A percentile compares a stretch with the other conserved stretches of the same genome.
Conservation (phyloP, 2,329 filamentous ascomycete species). For the Xylaria sp. region DNA sequence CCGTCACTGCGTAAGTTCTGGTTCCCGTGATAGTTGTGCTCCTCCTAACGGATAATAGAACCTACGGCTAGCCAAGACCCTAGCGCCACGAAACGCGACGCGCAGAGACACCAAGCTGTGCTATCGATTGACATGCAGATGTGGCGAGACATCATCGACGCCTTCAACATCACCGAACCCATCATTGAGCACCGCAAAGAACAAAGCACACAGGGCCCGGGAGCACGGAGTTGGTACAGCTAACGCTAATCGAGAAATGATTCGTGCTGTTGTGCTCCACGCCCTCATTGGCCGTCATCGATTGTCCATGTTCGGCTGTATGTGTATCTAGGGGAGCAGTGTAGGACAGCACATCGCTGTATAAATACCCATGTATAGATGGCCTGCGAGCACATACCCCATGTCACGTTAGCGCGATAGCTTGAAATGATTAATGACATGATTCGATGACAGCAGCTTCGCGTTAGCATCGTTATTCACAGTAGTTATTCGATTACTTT, state of each 20-base stretch:
- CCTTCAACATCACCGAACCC: slow-evolving; percentile 75
- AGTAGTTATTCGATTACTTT: too few relatives aligned
- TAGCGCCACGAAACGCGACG: slow-evolving; percentile 53
- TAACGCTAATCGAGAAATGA: slow-evolving; percentile 40
- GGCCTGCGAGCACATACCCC: slow-evolving; percentile 7
- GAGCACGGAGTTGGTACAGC: slow-evolving; percentile 69
- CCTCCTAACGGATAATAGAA: slow-evolving; percentile 42
- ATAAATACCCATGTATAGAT: slow-evolving; percentile 17
- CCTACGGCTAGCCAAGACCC: slow-evolving; percentile 48
- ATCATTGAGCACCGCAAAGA: slow-evolving; percentile 85
- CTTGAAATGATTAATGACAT: slow-evolving; percentile 10
- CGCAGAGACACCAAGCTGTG: slow-evolving; percentile 81
- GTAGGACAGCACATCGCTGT: neutral
- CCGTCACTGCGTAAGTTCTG: slow-evolving; percentile 76
- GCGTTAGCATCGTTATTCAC: too few relatives aligned
- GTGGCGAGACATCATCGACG: slow-evolving; percentile 79
- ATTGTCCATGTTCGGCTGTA: neutral
- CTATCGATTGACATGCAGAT: slow-evolving; percentile 84
- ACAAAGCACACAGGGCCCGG: slow-evolving; percentile 55
- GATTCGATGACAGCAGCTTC: neutral
- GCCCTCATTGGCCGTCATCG: neutral
- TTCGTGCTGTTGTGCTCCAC: neutral
- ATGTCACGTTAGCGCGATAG: neutral
- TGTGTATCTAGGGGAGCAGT: neutral
- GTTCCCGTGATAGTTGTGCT: neutral